A percentile compares a stretch with the other conserved stretches of the same genome.
These are phyloP conservation scores for Fusarium sp. DNA, from an alignment of 2,329 filamentous ascomycete species.

Conservation along the genomic window DNA sequence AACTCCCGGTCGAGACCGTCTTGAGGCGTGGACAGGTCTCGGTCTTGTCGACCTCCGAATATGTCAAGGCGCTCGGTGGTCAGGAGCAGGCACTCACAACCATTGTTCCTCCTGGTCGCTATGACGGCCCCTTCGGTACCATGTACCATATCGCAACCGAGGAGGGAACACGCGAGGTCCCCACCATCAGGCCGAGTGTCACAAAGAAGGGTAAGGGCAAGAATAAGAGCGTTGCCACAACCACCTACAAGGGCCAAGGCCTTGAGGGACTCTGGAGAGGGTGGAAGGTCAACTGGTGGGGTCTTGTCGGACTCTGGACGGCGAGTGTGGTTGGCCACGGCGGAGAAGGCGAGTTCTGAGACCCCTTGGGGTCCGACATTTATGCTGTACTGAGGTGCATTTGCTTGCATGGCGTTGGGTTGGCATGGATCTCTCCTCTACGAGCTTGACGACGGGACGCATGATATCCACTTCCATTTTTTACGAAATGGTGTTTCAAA, in stretches of 20 bases:
- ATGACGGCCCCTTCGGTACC: slow-evolving; percentile 88
- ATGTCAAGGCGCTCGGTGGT: slow-evolving; percentile 61
- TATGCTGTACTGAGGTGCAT: slow-evolving; percentile 41
- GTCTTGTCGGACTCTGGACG: slow-evolving; percentile 79
- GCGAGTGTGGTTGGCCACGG: slow-evolving; percentile 72
- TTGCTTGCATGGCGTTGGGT: slow-evolving; percentile 52
- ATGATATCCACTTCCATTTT: slow-evolving; percentile 55
- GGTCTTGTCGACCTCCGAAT: slow-evolving; percentile 69
- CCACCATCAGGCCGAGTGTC: slow-evolving; percentile 46
- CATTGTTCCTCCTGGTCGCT: slow-evolving; percentile 83
- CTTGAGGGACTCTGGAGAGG: slow-evolving; percentile 76
- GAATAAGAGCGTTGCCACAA: slow-evolving; percentile 48
- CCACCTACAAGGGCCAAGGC: slow-evolving; percentile 71
- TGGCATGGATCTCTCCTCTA: slow-evolving; percentile 51
- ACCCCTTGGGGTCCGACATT: slow-evolving; percentile 21
- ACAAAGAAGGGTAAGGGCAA: slow-evolving; percentile 49
- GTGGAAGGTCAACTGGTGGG: slow-evolving; percentile 84
- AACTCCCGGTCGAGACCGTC: slow-evolving; percentile 92
- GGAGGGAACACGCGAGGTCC: slow-evolving; percentile 74
- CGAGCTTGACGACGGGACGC: slow-evolving; percentile 53
- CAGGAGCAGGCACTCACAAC: slow-evolving; percentile 68
- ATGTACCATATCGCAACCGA: slow-evolving; percentile 89
- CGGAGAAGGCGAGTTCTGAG: slow-evolving; percentile 70
- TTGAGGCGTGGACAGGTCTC: slow-evolving; percentile 88
- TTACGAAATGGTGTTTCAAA: slow-evolving; percentile 35